Evolutionary conservation across 2,329 filamentous ascomycete genomes (phyloP).

Genomic region (Pezicula neosporulosa): DNA sequence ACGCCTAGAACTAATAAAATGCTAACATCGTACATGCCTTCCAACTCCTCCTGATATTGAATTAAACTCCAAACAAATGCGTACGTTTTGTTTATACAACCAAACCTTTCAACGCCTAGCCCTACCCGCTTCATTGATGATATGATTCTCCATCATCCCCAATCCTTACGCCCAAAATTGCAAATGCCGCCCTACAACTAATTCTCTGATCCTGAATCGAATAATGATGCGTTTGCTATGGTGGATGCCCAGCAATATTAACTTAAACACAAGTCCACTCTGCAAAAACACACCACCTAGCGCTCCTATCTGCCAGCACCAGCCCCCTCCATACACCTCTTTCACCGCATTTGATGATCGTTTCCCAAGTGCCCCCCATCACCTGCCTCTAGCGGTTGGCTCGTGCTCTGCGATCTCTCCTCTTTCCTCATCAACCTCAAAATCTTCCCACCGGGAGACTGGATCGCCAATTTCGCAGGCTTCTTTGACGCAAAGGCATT

Average conservation of each 20-base stretch:
- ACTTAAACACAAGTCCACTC: conserved; percentile 58
- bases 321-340: conserved; percentile 76
- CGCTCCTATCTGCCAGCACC: conserved; percentile 78
- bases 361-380: conserved; percentile 80
- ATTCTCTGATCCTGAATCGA: no score
- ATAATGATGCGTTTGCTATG: no score
- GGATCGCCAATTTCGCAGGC: conserved; percentile 92
- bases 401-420: conserved; percentile 42
- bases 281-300: conserved; percentile 88
- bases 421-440: conserved; percentile 81
- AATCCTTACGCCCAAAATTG: no score
- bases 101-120: no score
- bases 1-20: no score
- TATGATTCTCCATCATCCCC: no score
- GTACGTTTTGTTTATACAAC: no score
- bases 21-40: no score
- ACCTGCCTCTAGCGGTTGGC: conserved; percentile 51
- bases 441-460: conserved; percentile 92
- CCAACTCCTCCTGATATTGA: not conserved
- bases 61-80: not conserved
- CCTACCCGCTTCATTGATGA: no score
- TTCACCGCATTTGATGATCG: conserved; percentile 86
- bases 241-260: not conserved
- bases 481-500: conserved; percentile 61
- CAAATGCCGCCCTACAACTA: no score